These are phyloP conservation scores for Grigorovia yakushimaensis DNA, from an alignment of 805 yeast species.

Conservation along the genomic window DNA sequence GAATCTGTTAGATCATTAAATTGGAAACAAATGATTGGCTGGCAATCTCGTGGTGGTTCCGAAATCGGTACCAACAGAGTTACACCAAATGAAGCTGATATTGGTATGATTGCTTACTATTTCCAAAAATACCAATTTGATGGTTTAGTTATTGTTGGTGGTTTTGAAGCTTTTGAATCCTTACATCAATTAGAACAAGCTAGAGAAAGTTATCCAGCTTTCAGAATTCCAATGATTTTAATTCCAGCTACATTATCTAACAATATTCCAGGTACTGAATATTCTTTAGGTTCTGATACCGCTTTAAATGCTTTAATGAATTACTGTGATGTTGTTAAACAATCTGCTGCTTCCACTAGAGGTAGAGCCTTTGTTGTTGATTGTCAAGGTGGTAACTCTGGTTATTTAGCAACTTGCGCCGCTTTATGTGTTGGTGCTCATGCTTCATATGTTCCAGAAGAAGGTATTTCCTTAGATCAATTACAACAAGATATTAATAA, in stretches of 20 bases:
- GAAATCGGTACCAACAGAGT: conserved; percentile 74
- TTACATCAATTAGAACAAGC: conserved; percentile 56
- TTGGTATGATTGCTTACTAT: conserved; percentile 63
- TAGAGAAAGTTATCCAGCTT: conserved; percentile 53
- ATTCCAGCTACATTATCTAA: conserved; percentile 75
- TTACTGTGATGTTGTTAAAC: conserved; percentile 72
- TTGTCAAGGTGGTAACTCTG: conserved; percentile 80
- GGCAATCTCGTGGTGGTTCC: conserved; percentile 71
- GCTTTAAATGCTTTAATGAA: conserved; percentile 61
- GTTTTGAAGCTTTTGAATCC: conserved; percentile 72
- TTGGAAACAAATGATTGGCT: conserved; percentile 64
- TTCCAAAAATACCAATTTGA: conserved; percentile 59
- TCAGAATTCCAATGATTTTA: conserved; percentile 67
- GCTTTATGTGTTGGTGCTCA: conserved; percentile 65
- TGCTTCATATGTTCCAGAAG: conserved; percentile 71
- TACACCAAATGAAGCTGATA: conserved; percentile 54
- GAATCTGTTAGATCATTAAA: conserved; percentile 49
- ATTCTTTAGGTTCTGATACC: conserved; percentile 67
- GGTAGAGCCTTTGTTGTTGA: conserved; percentile 74
- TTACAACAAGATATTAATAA: conserved; percentile 56
- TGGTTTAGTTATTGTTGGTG: conserved; percentile 70
- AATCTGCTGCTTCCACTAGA: conserved; percentile 70
- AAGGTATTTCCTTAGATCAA: conserved; percentile 48
- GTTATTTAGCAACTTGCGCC: conserved; percentile 62
- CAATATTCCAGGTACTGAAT: conserved; percentile 76